Evolutionary conservation across 768 basidiomycete species (phyloP), one percentile per base, ranked within the genome.

Genomic region (Suillus paluster): DNA sequence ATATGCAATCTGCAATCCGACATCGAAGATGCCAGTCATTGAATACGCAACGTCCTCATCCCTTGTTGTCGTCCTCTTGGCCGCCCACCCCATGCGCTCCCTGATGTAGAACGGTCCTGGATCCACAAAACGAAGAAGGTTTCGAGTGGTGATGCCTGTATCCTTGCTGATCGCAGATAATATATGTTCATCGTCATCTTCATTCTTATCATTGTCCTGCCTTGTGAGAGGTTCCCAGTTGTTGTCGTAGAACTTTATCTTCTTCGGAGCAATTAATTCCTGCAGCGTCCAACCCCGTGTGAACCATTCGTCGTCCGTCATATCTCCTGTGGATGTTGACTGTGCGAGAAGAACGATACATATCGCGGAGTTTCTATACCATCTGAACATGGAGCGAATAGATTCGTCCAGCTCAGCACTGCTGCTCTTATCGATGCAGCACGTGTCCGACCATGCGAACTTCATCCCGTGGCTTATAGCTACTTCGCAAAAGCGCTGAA

Each of bases 341-440:
- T 33, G 42, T 4, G 59, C 46, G 0, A 66, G 50, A 59, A 64
- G 57, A 11, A 56, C 63, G 21, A 61, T 39, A 41, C 65, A 66
- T 36, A 66, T 36, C 15, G 57, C 19, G 2, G 65, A 52, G 34
- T 63, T 61, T 23, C 59, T 30, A 36, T 66, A 66, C 65, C 65
- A 66, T 36, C 39, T 48, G 50, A 64, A 66, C 65, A 66, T 66
- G 12, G 65, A 64, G 15, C 59, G 54, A 17, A 66, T 60, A 21
- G 65, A 63, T 38, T 66, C 65, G 19, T 60, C 54, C 17, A 66
- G 59, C 33, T 66, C 65, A 5, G 65, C 53, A 36, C 65, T 66
- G 49, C 65, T 66, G 33, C 41, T 19, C 30, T 59, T 66, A 46
- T 66, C 60, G 55, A 64, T 61, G 46, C 65, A 66, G 12, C 36